Conservation (phyloP, 2,329 filamentous ascomycete species). For the Phialocephala sp. region DNA sequence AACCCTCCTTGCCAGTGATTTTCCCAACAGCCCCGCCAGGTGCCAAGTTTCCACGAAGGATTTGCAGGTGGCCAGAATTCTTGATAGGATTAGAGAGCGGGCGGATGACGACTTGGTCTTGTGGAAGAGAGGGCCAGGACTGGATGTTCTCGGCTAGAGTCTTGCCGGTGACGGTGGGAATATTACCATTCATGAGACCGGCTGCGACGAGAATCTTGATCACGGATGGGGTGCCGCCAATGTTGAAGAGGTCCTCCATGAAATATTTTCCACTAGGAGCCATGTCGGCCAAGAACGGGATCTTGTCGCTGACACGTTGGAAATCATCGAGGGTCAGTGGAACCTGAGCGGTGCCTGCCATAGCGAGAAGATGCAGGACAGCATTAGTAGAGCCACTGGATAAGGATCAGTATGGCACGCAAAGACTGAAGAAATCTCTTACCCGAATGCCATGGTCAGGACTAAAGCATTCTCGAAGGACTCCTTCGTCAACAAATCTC, state of each 20-base stretch:
- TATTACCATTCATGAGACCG: slow-evolving; percentile 75
- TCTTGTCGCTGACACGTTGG: slow-evolving; percentile 71
- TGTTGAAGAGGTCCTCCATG: slow-evolving; percentile 86
- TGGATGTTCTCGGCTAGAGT: slow-evolving; percentile 83
- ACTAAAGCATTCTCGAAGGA: slow-evolving; percentile 76
- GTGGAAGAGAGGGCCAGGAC: slow-evolving; percentile 76
- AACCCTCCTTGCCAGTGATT: slow-evolving; percentile 94
- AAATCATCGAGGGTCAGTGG: slow-evolving; percentile 71
- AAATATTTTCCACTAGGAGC: slow-evolving; percentile 82
- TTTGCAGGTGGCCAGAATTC: slow-evolving; percentile 82
- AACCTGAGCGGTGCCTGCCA: slow-evolving; percentile 72
- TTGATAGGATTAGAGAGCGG: slow-evolving; percentile 80
- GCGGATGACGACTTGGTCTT: slow-evolving; percentile 82
- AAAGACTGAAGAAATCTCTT: neutral
- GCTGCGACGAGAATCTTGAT: slow-evolving; percentile 84
- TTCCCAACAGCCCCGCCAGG: slow-evolving; percentile 92
- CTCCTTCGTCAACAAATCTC: slow-evolving; percentile 70
- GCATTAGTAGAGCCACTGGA: slow-evolving; percentile 67
- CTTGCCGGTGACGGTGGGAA: slow-evolving; percentile 83
- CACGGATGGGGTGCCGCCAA: slow-evolving; percentile 85
- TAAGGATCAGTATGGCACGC: slow-evolving; percentile 14
- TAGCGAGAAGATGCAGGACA: slow-evolving; percentile 73
- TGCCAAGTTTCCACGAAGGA: slow-evolving; percentile 85
- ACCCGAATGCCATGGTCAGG: slow-evolving; percentile 73
- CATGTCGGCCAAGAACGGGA: slow-evolving; percentile 74